Percentiles rank a stretch among this genome's conserved stretches.
Evolutionary conservation across 2,329 filamentous ascomycete genomes (phyloP).

Genomic region (Ophiostoma triangulosporum): DNA sequence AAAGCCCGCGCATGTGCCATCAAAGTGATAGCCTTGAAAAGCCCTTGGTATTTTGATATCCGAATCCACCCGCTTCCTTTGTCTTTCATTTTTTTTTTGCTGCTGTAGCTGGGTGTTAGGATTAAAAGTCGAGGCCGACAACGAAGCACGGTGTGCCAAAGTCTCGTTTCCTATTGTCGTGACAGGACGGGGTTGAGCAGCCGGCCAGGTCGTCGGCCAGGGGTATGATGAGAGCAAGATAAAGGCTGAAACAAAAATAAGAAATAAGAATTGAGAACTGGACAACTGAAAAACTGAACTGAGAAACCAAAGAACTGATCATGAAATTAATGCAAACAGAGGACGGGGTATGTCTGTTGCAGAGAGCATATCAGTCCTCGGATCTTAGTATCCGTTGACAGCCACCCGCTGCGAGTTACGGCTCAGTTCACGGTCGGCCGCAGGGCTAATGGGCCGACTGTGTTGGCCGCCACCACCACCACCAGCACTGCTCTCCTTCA

Average conservation of each 20-base stretch:
- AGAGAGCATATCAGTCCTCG: constrained; percentile 5
- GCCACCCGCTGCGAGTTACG: constrained; percentile 93
- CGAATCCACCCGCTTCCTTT: constrained; percentile 5
- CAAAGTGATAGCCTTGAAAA: background rate
- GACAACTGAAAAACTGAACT: background rate
- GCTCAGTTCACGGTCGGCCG: constrained; percentile 91
- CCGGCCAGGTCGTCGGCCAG: background rate
- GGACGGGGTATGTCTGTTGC: background rate
- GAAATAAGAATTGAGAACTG: background rate
- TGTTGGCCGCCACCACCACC: constrained; percentile 37
- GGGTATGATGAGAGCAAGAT: constrained; percentile 11
- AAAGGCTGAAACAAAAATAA: constrained; percentile 6
- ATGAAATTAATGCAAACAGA: constrained; percentile 3
- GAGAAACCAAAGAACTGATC: constrained; percentile 5
- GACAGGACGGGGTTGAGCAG: background rate
- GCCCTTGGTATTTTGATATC: background rate
- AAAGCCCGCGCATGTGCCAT: background rate
- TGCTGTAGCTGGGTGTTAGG: constrained; percentile 1
- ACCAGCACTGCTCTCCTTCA: constrained; percentile 93
- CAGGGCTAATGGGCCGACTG: constrained; percentile 87
- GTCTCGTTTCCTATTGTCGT: background rate
- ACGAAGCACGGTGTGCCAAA: background rate
- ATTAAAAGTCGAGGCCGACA: constrained; percentile 3
- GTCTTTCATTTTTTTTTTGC: constrained; percentile 5
- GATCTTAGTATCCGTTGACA: constrained; percentile 88